A percentile compares a stretch with the other conserved stretches of the same genome.
phyloP scores from a whole-genome alignment of 176 grass and related monocot species.

The Aegilops umbellulata region DNA sequence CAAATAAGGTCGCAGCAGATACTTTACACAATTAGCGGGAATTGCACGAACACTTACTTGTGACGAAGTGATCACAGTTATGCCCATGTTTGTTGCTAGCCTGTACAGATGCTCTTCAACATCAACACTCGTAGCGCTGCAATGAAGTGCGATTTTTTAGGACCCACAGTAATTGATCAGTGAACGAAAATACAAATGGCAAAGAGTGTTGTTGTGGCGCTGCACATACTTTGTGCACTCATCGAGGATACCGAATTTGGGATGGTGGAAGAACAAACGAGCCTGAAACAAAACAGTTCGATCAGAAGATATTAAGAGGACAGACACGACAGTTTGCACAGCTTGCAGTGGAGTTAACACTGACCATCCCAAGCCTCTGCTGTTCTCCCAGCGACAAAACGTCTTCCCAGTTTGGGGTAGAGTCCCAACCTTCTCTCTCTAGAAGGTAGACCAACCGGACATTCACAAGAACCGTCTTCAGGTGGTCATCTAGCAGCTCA shows the following conservation, averaged over 20 bases:
- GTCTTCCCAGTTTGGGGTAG: slow-evolving; percentile 91
- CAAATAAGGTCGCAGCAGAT: not conserved
- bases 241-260: slow-evolving; percentile 88
- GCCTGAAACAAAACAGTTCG: slow-evolving; percentile 57
- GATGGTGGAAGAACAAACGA: slow-evolving; percentile 91
- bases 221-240: slow-evolving; percentile 87
- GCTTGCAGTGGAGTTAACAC: slow-evolving; percentile 17
- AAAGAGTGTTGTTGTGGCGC: not conserved
- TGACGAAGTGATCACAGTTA: slow-evolving; percentile 93
- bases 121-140: slow-evolving; percentile 96
- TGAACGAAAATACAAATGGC: not conserved
- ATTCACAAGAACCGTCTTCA: slow-evolving; percentile 81
- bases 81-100: slow-evolving; percentile 84
- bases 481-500: slow-evolving; percentile 62
- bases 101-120: slow-evolving; percentile 95
- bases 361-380: slow-evolving; percentile 97
- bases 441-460: slow-evolving; percentile 90
- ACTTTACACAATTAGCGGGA: not conserved
- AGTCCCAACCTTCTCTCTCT: slow-evolving; percentile 96
- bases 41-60: slow-evolving; percentile 44
- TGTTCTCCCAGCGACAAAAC: slow-evolving; percentile 90
- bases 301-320: not conserved
- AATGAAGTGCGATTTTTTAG: slow-evolving; percentile 14
- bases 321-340: not conserved
- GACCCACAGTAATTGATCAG: not conserved